Conservation (phyloP, 768 basidiomycete species). For the Pleurotus sapidus region DNA sequence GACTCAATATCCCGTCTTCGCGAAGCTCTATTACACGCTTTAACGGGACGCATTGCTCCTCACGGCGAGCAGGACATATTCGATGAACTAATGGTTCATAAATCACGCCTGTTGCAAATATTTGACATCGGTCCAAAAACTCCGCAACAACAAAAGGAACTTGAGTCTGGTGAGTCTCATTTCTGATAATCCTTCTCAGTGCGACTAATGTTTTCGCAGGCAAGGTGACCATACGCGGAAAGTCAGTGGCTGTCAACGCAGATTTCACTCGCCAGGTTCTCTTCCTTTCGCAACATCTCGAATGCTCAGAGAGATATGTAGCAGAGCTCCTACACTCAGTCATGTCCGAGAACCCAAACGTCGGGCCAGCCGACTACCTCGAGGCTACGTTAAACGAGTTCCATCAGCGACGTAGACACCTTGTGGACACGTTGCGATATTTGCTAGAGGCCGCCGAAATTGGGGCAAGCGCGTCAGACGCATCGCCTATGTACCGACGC, state of each 20-base stretch:
- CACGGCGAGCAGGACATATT: conserved; percentile 73
- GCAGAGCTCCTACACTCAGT: conserved; percentile 67
- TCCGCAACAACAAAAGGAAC: conserved; percentile 63
- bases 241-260: conserved; percentile 67
- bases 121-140: conserved; percentile 65
- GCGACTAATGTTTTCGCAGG: conserved; percentile 38
- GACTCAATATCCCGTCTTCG: conserved; percentile 58
- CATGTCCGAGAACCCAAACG: conserved; percentile 63
- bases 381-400: conserved; percentile 67
- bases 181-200: neutral
- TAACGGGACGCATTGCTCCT: conserved; percentile 39
- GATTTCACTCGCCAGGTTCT: conserved; percentile 78
- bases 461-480: neutral
- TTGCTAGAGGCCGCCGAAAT: conserved; percentile 58
- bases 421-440: conserved; percentile 68
- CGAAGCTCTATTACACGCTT: conserved; percentile 44
- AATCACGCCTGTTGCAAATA: conserved; percentile 56
- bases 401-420: conserved; percentile 65
- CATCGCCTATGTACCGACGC: conserved; percentile 47
- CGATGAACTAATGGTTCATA: conserved; percentile 68
- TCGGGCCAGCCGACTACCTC: conserved; percentile 51
- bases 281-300: conserved; percentile 78
- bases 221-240: conserved; percentile 60
- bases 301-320: conserved; percentile 78
- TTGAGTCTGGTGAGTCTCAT: conserved; percentile 55